Evolutionary conservation across 805 yeast species (phyloP).

Genomic region (Starmerella bombicola): DNA sequence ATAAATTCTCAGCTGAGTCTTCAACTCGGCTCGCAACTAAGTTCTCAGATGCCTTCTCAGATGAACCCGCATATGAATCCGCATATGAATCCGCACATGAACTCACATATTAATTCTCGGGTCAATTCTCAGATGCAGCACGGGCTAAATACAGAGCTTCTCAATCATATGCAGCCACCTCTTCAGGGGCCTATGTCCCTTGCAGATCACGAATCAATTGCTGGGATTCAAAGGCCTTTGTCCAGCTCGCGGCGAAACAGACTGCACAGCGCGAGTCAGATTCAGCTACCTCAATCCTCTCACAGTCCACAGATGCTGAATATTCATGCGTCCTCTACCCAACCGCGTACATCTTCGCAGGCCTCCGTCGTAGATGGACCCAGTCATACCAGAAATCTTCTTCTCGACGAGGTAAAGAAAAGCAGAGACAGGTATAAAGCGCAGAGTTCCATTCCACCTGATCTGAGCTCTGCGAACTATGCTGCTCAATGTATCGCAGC

Average conservation of each 20-base stretch:
- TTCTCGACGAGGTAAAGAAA: slow-evolving; percentile 5
- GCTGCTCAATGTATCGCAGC: slow-evolving; percentile 33
- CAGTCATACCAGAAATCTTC: slow-evolving; percentile 1
- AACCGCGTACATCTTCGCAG: neutral
- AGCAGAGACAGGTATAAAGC: slow-evolving; percentile 27
- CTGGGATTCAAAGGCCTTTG: neutral
- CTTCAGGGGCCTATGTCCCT: neutral
- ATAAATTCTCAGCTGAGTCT: no score
- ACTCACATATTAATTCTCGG: slow-evolving; percentile 2
- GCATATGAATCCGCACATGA: neutral
- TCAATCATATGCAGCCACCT: neutral
- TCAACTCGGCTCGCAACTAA: neutral
- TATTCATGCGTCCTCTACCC: no score
- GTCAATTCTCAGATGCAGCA: neutral
- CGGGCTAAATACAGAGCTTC: neutral
- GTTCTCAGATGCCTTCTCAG: neutral
- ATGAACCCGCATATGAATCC: neutral
- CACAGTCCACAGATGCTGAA: neutral
- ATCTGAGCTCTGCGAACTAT: slow-evolving; percentile 27
- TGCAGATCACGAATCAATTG: neutral
- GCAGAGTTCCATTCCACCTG: slow-evolving; percentile 32
- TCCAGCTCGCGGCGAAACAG: neutral
- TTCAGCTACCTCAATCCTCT: neutral
- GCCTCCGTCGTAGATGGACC: slow-evolving; percentile 2
- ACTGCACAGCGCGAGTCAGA: neutral